Evolutionary conservation across 2,329 filamentous ascomycete species (phyloP).

Genomic region (Pseudogymnoascus sp.): DNA sequence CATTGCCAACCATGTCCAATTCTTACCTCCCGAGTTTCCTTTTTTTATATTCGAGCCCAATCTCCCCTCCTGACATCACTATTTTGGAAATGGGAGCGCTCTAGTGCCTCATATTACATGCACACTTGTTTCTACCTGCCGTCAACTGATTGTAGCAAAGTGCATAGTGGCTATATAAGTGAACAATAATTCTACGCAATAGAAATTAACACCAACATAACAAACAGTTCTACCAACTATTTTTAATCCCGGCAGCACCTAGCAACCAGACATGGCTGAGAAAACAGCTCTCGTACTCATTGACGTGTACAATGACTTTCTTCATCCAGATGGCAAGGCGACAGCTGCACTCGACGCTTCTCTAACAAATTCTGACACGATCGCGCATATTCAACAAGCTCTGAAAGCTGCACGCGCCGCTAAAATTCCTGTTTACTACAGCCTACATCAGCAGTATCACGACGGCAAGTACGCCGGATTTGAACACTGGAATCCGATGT

Average conservation of each 20-base stretch:
- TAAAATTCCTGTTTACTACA: conserved; percentile 30
- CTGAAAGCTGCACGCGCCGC: conserved; percentile 20
- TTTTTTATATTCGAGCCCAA: not conserved
- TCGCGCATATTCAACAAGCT: conserved; percentile 24
- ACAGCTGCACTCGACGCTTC: conserved; percentile 23
- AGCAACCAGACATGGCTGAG: conserved; percentile 3
- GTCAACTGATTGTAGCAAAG: not conserved
- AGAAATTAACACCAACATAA: not conserved
- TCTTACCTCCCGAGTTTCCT: not conserved
- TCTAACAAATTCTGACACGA: conserved; percentile 24
- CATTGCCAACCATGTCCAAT: not conserved
- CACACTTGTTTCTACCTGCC: not conserved
- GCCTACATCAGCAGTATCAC: conserved; percentile 28
- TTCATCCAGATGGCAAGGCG: conserved; percentile 23
- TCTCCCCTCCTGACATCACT: not conserved
- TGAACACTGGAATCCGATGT: conserved; percentile 23
- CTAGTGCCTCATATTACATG: not conserved
- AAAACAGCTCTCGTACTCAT: conserved; percentile 23
- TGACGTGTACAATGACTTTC: conserved; percentile 26
- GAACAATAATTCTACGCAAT: not conserved
- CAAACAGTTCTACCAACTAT: not conserved
- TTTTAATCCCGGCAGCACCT: not conserved
- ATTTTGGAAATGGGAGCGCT: not conserved
- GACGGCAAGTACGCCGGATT: conserved; percentile 25
- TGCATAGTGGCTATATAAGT: not conserved